Percentiles rank a stretch among this genome's conserved stretches.
Evolutionary conservation across 108 stramenopile species (phyloP).

Genomic region (Cyclostephanos invisitatus): DNA sequence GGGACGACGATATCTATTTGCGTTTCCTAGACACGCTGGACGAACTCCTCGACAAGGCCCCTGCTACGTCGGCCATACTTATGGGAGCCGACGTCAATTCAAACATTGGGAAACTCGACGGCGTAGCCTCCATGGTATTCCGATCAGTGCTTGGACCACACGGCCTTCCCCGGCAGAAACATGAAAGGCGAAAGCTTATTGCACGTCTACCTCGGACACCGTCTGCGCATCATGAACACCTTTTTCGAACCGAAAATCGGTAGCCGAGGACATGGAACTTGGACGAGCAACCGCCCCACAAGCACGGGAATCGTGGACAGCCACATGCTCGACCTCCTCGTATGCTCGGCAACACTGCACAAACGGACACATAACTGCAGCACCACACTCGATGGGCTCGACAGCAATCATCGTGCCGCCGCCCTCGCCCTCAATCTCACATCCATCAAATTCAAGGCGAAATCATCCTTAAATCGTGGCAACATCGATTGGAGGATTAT

Average conservation of each 20-base stretch:
- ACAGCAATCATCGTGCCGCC: neutral
- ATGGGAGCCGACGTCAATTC: constrained; percentile 8
- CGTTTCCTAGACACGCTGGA: neutral
- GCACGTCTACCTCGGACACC: constrained; percentile 2
- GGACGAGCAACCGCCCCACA: neutral
- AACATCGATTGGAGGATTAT: neutral
- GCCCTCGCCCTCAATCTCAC: neutral
- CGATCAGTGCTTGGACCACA: constrained; percentile 2
- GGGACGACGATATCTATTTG: neutral
- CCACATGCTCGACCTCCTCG: neutral
- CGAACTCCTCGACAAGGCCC: neutral
- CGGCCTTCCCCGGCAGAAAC: neutral
- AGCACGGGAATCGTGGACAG: neutral
- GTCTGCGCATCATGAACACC: neutral
- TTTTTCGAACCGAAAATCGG: neutral
- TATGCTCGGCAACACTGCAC: neutral
- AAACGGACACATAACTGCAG: neutral
- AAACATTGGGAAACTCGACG: neutral
- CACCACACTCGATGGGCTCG: neutral
- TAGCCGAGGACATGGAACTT: neutral
- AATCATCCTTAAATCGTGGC: neutral
- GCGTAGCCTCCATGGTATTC: neutral
- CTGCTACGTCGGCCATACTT: neutral
- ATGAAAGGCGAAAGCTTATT: neutral
- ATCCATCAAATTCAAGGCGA: neutral